Base-by-base conservation (phyloP, 345 rosid genomes). In the Sonneratia alba region DNA sequence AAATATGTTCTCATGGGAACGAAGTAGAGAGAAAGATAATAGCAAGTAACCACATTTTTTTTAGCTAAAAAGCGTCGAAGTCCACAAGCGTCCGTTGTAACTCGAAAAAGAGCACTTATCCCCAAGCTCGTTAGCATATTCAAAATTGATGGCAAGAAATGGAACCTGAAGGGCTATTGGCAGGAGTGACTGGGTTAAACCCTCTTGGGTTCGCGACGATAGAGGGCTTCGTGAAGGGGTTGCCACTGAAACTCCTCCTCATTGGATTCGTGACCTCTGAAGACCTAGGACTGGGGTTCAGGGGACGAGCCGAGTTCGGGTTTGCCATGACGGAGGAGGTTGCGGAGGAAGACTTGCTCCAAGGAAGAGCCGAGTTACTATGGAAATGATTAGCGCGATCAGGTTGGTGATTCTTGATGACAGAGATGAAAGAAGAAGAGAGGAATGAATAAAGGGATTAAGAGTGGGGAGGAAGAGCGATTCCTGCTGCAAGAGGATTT, bases 191-290 rank as follows among this genome's bases (percentile, higher is more conserved):
- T 2, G 89, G 84, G 76, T 78, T 78, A 66, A 82, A 83, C 13
- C 85, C 81, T 77, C 81, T 83, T 1, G 77, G 79, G 63, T 66
- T 72, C 4, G 89, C n/a, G 24, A 76, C 13, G 73, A 81, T 69
- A 21, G 87, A 70, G n/a, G 90, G 85, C 68, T 76, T 82, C 51
- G 77, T 49, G 76, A 92, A 86, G 2, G 92, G 91, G 75, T 74
- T 89, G 22, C 79, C 91, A 10, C 75, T 73, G 66, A 85, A 89
- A 63, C 96, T 89, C 84, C 97, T 85, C 40, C 96, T 86, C 78
- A 85, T 80, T 7, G 91, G 86, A 27, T 89, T 85, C 43, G 47
- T 74, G 0, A 71, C 69, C 73, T 91, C 96, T 0, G 93, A 89
- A 72, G 81, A 84, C 77, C 93, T 85, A 32, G 87, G 78, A 67